Percentiles rank a stretch among this genome's conserved stretches.
These are phyloP conservation scores for Pleodorina starrii DNA, from an alignment of 139 green algal species.

Conservation along the genomic window DNA sequence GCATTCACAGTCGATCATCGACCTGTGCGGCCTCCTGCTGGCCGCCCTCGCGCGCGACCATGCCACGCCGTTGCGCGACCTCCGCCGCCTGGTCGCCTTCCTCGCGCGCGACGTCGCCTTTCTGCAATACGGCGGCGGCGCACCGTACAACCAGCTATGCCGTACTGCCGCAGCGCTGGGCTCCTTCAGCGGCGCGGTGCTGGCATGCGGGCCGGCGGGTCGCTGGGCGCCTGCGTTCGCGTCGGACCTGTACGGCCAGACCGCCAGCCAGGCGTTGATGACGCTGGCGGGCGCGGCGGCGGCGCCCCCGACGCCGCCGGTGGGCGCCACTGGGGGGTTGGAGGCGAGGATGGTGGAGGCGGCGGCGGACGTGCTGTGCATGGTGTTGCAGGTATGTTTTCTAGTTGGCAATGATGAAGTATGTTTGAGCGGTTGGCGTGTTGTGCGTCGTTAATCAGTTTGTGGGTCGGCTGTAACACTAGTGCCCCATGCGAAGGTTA, in stretches of 20 bases:
- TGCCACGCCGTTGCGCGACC: not conserved
- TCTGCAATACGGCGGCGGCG: not conserved
- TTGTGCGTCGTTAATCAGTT: too few relatives aligned
- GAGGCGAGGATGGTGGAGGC: conserved; percentile 13
- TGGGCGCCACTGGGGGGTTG: not conserved
- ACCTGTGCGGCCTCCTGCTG: conserved; percentile 2
- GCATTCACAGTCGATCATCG: too few relatives aligned
- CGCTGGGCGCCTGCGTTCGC: too few relatives aligned
- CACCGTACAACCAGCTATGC: not conserved
- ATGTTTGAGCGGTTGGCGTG: too few relatives aligned
- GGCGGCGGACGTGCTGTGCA: conserved; percentile 23
- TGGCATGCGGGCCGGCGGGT: not conserved
- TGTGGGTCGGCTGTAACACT: too few relatives aligned
- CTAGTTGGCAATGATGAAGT: too few relatives aligned
- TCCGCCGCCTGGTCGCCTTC: not conserved
- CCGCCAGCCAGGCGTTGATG: conserved; percentile 4
- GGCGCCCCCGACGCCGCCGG: not conserved
- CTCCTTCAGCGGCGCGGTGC: not conserved
- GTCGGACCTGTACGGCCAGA: conserved; percentile 22
- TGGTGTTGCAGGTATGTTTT: conserved; percentile 23
- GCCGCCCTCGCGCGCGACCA: not conserved
- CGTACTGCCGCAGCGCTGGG: not conserved
- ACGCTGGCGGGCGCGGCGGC: not conserved
- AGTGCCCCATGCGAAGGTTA: too few relatives aligned
- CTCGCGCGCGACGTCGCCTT: not conserved